Base-by-base conservation (phyloP, 495 filamentous ascomycete genomes). In the Mycothermus thermophilus region DNA sequence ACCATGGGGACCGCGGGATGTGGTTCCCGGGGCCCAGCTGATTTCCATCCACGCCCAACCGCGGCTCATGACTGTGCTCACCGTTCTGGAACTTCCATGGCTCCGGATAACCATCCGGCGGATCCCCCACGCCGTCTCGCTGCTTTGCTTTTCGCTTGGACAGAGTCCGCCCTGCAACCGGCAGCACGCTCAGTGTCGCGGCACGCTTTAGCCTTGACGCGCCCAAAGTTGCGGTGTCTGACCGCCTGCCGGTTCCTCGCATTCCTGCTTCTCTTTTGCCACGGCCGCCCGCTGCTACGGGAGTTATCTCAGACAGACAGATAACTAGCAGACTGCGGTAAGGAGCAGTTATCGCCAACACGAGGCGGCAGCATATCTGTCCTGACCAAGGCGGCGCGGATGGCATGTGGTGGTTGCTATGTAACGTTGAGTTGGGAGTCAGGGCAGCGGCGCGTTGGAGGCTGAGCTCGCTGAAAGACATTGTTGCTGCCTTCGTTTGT, bases 141-240 rank as follows among this genome's bases (percentile, higher is more conserved):
- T n/a, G n/a, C n/a, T n/a, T n/a, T n/a, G n/a, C 10, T n/a, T 3
- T 5, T 12, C 38, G 38, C 38, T 32, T 44, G 35, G 42, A 43
- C 50, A 42, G 35, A 41, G 39, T 32, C 28, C 37, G 20, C 34
- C 16, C 21, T 4, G 18, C 34, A 22, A 31, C 19, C 30, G 8
- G 28, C 27, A 19, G 25, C 27, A 21, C 29, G 27, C 35, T 42
- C 31, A 39, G 22, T 11, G 22, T 11, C 6, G 6, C 6, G 6
- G 22, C 31, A 24, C 31, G 30, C n/a, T n/a, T n/a, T n/a, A n/a
- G n/a, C n/a, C n/a, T n/a, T n/a, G n/a, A n/a, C 23, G 14, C 27
- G 37, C 20, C 7, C 7, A 9, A 39, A 53, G 34, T 53, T 53
- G 50, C 50, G 50, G 50, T 53, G 50, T 49, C 41, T 43, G 48